Evolutionary conservation across 805 yeast species (phyloP).

Genomic region (Starmerella floricola): DNA sequence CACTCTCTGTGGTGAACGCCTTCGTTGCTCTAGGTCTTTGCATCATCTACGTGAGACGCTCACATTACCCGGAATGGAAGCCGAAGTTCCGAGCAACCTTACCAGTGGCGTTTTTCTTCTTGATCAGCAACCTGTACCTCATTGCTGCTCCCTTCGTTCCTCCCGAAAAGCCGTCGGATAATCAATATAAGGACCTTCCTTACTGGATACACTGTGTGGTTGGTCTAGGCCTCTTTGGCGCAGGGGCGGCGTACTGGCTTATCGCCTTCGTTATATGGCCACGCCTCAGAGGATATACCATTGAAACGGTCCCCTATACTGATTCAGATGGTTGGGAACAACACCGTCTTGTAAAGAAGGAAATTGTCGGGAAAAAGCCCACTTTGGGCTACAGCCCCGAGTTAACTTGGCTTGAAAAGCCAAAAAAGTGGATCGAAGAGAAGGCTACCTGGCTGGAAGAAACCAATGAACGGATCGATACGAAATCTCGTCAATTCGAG

Average conservation of each 20-base stretch:
- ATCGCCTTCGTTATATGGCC: constrained; percentile 53
- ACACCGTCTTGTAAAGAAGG: neutral
- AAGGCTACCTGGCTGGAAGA: neutral
- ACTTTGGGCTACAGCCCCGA: neutral
- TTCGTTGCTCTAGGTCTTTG: constrained; percentile 52
- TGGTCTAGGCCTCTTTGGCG: constrained; percentile 62
- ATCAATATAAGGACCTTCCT: constrained; percentile 58
- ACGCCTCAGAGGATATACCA: constrained; percentile 24
- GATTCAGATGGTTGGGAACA: constrained; percentile 16
- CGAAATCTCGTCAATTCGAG: neutral
- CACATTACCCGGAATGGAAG: constrained; percentile 38
- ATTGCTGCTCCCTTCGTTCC: constrained; percentile 71
- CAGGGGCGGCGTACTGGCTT: constrained; percentile 49
- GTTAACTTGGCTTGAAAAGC: neutral
- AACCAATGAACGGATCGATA: neutral
- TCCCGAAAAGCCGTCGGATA: constrained; percentile 38
- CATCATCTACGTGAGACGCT: constrained; percentile 36
- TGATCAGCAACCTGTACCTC: constrained; percentile 52
- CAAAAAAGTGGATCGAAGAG: neutral
- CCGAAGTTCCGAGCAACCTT: constrained; percentile 41
- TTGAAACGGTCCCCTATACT: constrained; percentile 12
- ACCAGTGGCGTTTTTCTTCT: constrained; percentile 46
- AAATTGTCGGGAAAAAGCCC: neutral
- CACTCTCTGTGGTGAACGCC: constrained; percentile 63
- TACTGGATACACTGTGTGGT: constrained; percentile 73